Percentiles rank a stretch among this genome's conserved stretches.
phyloP scores from a whole-genome alignment of 371 early-diverging fungal genomes.

The Rhizopus sp. region DNA sequence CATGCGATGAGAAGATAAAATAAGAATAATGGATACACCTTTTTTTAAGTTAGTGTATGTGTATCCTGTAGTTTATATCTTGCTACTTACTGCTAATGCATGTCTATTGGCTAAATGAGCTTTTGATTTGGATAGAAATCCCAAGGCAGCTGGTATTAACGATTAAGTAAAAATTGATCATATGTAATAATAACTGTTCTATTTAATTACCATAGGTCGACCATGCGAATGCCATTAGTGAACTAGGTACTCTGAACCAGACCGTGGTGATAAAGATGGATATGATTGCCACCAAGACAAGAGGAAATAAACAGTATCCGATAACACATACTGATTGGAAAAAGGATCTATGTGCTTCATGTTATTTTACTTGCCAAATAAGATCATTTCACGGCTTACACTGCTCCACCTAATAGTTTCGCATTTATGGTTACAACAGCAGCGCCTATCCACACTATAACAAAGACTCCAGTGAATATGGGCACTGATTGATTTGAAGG shows the following conservation, averaged over 20 bases:
- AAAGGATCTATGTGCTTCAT: slow-evolving; percentile 70
- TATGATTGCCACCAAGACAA: slow-evolving; percentile 76
- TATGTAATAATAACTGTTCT: neutral
- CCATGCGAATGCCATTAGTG: slow-evolving; percentile 80
- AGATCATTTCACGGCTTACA: slow-evolving; percentile 53
- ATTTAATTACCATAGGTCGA: slow-evolving; percentile 69
- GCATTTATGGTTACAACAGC: slow-evolving; percentile 94
- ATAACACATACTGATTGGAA: slow-evolving; percentile 94
- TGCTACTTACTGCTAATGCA: slow-evolving; percentile 69
- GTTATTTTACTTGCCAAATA: no score
- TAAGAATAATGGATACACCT: slow-evolving; percentile 84
- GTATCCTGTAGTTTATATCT: neutral
- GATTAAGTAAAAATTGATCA: neutral
- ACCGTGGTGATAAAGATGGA: slow-evolving; percentile 66
- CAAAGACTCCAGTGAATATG: slow-evolving; percentile 91
- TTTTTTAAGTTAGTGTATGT: neutral
- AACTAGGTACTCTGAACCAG: slow-evolving; percentile 71
- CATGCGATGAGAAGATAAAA: slow-evolving; percentile 93
- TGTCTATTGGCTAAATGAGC: slow-evolving; percentile 81
- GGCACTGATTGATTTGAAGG: slow-evolving; percentile 72
- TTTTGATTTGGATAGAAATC: slow-evolving; percentile 77
- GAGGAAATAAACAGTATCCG: slow-evolving; percentile 95
- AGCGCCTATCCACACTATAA: slow-evolving; percentile 92
- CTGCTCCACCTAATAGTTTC: slow-evolving; percentile 90
- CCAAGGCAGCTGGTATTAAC: slow-evolving; percentile 72